Evolutionary conservation across 176 grass and related monocot species (phyloP).

Genomic region (Raddia distichophylla): DNA sequence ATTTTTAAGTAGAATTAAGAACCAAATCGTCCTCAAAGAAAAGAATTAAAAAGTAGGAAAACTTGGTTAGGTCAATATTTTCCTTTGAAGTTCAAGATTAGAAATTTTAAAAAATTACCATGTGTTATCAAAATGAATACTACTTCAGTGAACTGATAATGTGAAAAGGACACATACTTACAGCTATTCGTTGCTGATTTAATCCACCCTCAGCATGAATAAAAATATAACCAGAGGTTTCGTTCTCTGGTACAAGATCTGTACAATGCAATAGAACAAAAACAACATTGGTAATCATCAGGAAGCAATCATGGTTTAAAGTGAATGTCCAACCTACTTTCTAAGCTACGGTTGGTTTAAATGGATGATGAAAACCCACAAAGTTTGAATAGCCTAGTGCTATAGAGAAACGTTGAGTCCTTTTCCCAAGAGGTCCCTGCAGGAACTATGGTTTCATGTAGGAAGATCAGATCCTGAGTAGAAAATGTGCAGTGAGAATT

Average conservation of each 20-base stretch:
- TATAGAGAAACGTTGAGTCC: neutral
- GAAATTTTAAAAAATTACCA: neutral
- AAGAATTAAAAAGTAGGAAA: neutral
- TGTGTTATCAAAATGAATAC: neutral
- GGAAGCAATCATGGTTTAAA: slow-evolving; percentile 21
- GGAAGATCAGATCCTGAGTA: neutral
- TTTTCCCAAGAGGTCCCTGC: neutral
- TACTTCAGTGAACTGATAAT: slow-evolving; percentile 9
- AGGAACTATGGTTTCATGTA: neutral
- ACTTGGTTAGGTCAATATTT: neutral
- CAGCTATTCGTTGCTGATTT: slow-evolving; percentile 96
- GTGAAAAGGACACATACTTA: slow-evolving; percentile 54
- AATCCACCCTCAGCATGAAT: slow-evolving; percentile 97
- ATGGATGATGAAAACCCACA: neutral
- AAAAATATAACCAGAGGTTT: slow-evolving; percentile 94
- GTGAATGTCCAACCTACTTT: slow-evolving; percentile 5
- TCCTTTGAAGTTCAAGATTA: neutral
- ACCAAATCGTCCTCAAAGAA: neutral
- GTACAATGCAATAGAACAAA: slow-evolving; percentile 30
- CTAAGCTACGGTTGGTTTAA: neutral
- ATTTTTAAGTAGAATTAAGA: neutral
- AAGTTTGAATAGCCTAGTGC: neutral
- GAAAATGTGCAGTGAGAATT: neutral
- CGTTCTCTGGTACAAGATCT: slow-evolving; percentile 80
- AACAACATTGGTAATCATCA: slow-evolving; percentile 6